Evolutionary conservation across 306 rosid species (phyloP).

Genomic region (Quercus cerris): DNA sequence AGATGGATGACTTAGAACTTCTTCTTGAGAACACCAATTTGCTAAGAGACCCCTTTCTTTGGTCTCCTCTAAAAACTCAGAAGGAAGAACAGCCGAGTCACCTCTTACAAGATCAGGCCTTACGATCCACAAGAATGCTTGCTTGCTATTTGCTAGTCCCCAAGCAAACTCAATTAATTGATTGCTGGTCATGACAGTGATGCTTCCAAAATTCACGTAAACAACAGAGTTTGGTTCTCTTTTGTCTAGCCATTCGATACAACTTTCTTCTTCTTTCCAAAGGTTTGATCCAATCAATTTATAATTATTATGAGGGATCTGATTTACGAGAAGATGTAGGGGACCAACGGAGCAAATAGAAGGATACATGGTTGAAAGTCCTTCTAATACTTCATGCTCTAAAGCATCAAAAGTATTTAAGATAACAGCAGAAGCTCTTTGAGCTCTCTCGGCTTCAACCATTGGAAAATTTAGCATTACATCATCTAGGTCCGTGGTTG

Average conservation of each 20-base stretch:
- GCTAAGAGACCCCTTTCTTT: slow-evolving; percentile 35
- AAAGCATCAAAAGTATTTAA: slow-evolving; percentile 59
- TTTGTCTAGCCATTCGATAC: slow-evolving; percentile 56
- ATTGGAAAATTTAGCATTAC: slow-evolving; percentile 11
- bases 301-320: slow-evolving; percentile 17
- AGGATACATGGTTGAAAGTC: slow-evolving; percentile 32
- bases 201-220: slow-evolving; percentile 75
- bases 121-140: slow-evolving; percentile 51
- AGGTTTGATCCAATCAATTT: slow-evolving; percentile 48
- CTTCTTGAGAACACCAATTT: slow-evolving; percentile 72
- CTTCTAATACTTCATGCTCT: slow-evolving; percentile 37
- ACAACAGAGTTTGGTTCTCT: slow-evolving; percentile 44
- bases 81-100: slow-evolving; percentile 27
- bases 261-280: slow-evolving; percentile 58
- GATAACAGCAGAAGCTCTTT: slow-evolving; percentile 47
- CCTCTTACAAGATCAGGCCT: slow-evolving; percentile 57
- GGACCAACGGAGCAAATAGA: slow-evolving; percentile 66
- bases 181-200: slow-evolving; percentile 52
- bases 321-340: slow-evolving; percentile 19
- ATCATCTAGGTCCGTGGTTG: slow-evolving; percentile 58
- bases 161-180: slow-evolving; percentile 66
- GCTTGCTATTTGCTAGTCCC: slow-evolving; percentile 62
- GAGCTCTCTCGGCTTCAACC: slow-evolving; percentile 24
- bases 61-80: slow-evolving; percentile 35
- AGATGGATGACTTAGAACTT: slow-evolving; percentile 50